Percentiles rank a stretch among this genome's conserved stretches.
phyloP scores from a whole-genome alignment of 1,284 basidiomycete species.

The Hypsizygus ulmarius region DNA sequence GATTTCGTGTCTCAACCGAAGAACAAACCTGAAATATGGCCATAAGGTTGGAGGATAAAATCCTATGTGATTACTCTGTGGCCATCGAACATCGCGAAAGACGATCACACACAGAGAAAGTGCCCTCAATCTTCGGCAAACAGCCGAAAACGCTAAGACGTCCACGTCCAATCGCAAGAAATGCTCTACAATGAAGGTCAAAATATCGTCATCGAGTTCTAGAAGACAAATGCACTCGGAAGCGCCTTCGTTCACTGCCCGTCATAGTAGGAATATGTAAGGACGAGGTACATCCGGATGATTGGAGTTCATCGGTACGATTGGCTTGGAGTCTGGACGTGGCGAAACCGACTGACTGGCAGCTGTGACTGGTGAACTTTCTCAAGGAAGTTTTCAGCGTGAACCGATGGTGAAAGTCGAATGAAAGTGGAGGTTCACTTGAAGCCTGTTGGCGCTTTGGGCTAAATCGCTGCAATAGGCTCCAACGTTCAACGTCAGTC shows the following conservation, averaged over 20 bases:
- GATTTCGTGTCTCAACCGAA: neutral
- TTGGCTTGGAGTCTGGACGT: no score
- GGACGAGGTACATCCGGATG: no score
- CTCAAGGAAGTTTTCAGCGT: no score
- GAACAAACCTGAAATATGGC: slow-evolving; percentile 16
- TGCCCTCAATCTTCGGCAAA: slow-evolving; percentile 12
- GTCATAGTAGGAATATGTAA: no score
- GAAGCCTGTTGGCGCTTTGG: no score
- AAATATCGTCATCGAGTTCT: slow-evolving; percentile 11
- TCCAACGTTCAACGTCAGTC: no score
- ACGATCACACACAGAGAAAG: slow-evolving; percentile 10
- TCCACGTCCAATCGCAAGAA: neutral
- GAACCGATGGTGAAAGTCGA: no score
- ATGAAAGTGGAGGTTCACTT: no score
- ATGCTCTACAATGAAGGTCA: slow-evolving; percentile 4
- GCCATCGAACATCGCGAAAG: slow-evolving; percentile 12
- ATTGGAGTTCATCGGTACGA: no score
- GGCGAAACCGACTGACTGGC: no score
- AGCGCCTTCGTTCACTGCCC: neutral
- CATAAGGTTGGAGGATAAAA: slow-evolving; percentile 14
- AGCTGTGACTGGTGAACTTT: no score
- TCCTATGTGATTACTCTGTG: slow-evolving; percentile 3
- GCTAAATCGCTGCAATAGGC: no score
- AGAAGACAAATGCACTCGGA: neutral
- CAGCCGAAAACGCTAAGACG: slow-evolving; percentile 9